Evolutionary conservation across 1,284 basidiomycete genomes (phyloP).

Genomic region (Ustilago shanxiensis): DNA sequence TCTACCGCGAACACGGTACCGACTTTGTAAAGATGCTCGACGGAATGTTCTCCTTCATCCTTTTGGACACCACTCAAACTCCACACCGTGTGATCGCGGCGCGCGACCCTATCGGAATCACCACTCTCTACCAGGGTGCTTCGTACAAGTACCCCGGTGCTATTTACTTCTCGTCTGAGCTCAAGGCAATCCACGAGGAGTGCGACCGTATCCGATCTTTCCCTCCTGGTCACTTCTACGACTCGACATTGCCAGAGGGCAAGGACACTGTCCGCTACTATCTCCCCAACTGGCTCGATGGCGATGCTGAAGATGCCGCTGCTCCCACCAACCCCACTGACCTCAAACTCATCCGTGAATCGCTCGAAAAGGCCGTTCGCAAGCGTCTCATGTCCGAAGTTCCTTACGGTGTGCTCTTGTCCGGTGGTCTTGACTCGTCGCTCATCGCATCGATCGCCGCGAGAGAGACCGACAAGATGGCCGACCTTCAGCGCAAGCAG

Average conservation of each 20-base stretch:
- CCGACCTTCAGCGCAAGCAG: constrained; percentile 72
- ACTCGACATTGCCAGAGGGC: constrained; percentile 64
- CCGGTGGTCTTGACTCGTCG: constrained; percentile 94
- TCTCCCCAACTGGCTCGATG: constrained; percentile 70
- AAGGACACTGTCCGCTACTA: constrained; percentile 70
- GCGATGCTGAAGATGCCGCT: constrained; percentile 73
- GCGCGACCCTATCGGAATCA: constrained; percentile 97
- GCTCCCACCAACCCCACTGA: constrained; percentile 80
- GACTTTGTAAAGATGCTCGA: constrained; percentile 77
- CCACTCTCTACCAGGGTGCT: constrained; percentile 97
- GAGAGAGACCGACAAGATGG: constrained; percentile 90
- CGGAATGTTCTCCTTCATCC: constrained; percentile 98
- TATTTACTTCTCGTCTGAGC: constrained; percentile 93
- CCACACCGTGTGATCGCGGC: constrained; percentile 93
- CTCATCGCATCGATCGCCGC: constrained; percentile 97
- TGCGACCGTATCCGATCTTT: constrained; percentile 96
- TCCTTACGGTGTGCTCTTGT: constrained; percentile 95
- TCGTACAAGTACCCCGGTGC: constrained; percentile 85
- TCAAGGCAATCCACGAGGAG: constrained; percentile 91
- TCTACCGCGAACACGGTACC: constrained; percentile 70
- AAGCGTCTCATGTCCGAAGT: constrained; percentile 99
- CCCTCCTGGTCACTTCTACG: constrained; percentile 89
- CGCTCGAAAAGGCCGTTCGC: constrained; percentile 90
- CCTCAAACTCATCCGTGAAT: constrained; percentile 75
- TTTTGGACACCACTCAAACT: constrained; percentile 90